Evolutionary conservation across 164 flowering plant genomes (phyloP).

Genomic region (Berberis vulgaris): DNA sequence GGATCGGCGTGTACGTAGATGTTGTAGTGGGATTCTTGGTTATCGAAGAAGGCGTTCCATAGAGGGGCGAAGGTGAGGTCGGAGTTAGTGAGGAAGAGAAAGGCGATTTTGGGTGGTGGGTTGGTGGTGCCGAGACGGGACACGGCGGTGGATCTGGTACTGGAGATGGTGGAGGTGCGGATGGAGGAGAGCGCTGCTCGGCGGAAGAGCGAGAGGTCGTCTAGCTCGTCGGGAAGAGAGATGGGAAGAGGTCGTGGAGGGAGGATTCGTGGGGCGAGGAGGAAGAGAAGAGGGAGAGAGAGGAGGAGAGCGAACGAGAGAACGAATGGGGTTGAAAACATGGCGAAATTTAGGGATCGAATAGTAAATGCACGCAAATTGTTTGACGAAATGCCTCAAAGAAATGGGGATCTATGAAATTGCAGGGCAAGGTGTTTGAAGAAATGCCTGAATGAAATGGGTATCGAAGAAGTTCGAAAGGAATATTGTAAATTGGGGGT

Average conservation of each 20-base stretch:
- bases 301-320: constrained; percentile 42
- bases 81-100: constrained; percentile 80
- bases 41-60: constrained; percentile 67
- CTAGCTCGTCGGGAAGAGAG: constrained; percentile 59
- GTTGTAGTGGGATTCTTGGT: constrained; percentile 30
- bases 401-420: background rate
- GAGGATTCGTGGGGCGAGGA: constrained; percentile 47
- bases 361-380: background rate
- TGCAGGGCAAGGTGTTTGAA: too few species aligned
- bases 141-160: too few species aligned
- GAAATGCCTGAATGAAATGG: too few species aligned
- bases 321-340: constrained; percentile 37
- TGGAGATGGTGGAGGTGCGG: constrained; percentile 8
- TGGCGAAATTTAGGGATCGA: constrained; percentile 3
- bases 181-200: constrained; percentile 37
- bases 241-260: constrained; percentile 39
- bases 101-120: constrained; percentile 63
- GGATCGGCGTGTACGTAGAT: constrained; percentile 93
- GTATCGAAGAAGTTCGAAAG: too few species aligned
- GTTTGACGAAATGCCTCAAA: background rate
- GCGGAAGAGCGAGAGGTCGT: constrained; percentile 66
- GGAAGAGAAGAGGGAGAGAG: constrained; percentile 48
- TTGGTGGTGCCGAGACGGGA: constrained; percentile 25
- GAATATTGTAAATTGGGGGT: too few species aligned
- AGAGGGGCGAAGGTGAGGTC: constrained; percentile 67